phyloP scores from a whole-genome alignment of 768 basidiomycete species.

The Termitomyces sp. region DNA sequence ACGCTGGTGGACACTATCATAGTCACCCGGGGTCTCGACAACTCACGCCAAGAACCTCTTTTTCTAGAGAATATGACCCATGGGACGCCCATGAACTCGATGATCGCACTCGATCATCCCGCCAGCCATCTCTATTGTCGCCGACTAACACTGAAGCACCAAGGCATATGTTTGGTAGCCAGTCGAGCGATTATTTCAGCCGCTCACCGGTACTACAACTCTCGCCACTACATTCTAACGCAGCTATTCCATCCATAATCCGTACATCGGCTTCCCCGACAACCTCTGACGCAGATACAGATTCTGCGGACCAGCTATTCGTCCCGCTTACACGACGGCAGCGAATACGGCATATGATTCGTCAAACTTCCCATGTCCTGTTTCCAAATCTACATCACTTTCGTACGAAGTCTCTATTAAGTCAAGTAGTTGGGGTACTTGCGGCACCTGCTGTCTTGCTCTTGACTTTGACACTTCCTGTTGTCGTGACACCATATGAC shows the following conservation, averaged over 20 bases:
- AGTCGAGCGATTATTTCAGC: slow-evolving; percentile 14
- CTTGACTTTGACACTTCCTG: slow-evolving; percentile 87
- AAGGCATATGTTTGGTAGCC: slow-evolving; percentile 8
- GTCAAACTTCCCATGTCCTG: slow-evolving; percentile 54
- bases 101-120: slow-evolving; percentile 33
- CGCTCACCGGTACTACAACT: slow-evolving; percentile 3
- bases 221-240: slow-evolving; percentile 11
- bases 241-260: slow-evolving; percentile 51
- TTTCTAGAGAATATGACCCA: slow-evolving; percentile 34
- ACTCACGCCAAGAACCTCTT: slow-evolving; percentile 22
- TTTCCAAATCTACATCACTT: slow-evolving; percentile 87
- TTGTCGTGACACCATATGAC: slow-evolving; percentile 67
- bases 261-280: slow-evolving; percentile 54
- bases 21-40: slow-evolving; percentile 22
- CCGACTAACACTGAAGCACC: slow-evolving; percentile 21
- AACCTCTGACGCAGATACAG: slow-evolving; percentile 33
- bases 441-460: slow-evolving; percentile 85
- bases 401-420: slow-evolving; percentile 61
- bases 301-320: slow-evolving; percentile 35
- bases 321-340: slow-evolving; percentile 38
- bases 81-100: slow-evolving; percentile 56
- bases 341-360: slow-evolving; percentile 32
- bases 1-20: slow-evolving; percentile 74
- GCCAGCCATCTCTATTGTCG: slow-evolving; percentile 18
- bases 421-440: slow-evolving; percentile 71